A percentile compares a stretch with the other conserved stretches of the same genome.
These are phyloP conservation scores for Kandelia obovata DNA, from an alignment of 345 rosid genomes.

Conservation along the genomic window DNA sequence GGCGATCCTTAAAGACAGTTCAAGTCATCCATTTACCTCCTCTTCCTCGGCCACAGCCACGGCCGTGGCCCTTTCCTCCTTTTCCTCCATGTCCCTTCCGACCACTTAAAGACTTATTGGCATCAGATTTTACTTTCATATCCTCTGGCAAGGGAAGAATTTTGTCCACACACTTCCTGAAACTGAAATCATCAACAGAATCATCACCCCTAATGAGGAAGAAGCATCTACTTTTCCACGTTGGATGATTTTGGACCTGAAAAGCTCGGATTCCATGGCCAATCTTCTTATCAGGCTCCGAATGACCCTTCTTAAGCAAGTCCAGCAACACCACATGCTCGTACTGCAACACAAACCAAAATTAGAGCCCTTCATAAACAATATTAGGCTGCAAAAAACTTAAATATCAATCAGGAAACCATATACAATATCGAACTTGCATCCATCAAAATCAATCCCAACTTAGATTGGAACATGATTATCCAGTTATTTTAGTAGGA, in stretches of 20 bases:
- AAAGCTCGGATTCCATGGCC: conserved; percentile 67
- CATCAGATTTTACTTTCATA: conserved; percentile 52
- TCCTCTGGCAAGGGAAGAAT: conserved; percentile 85
- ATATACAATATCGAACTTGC: not conserved
- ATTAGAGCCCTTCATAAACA: not conserved
- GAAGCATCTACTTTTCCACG: conserved; percentile 73
- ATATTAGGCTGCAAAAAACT: not conserved
- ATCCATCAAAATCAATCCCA: no score
- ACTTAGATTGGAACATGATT: no score
- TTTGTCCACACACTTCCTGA: conserved; percentile 89
- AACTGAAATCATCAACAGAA: conserved; percentile 82
- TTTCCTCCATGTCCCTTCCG: conserved; percentile 51
- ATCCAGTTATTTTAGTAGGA: no score
- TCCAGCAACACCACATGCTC: conserved; percentile 71
- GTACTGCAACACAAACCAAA: conserved; percentile 44
- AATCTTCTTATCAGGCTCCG: conserved; percentile 76
- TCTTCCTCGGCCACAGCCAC: conserved; percentile 19
- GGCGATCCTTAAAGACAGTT: not conserved
- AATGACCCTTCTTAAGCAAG: conserved; percentile 75
- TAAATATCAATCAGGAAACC: not conserved
- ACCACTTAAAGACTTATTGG: conserved; percentile 38
- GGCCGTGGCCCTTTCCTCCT: conserved; percentile 46
- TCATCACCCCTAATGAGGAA: conserved; percentile 75
- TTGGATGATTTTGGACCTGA: conserved; percentile 73
- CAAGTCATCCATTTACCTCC: conserved; percentile 20